Percentiles rank a stretch among this genome's conserved stretches.
Conservation (phyloP, 768 basidiomycete genomes). For the Auricularia sp. region DNA sequence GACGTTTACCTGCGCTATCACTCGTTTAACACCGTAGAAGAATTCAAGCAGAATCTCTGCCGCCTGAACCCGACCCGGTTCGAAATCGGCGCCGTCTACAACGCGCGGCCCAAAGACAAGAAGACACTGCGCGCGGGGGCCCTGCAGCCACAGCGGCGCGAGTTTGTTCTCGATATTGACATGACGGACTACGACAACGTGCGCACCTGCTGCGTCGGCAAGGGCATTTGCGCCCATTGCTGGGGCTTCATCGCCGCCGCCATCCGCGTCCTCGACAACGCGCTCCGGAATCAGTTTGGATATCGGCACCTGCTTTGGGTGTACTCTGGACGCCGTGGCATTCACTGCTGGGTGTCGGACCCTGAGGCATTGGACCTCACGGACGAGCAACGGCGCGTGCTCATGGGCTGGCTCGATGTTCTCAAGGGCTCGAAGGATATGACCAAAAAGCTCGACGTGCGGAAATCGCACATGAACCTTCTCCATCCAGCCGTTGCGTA, state of each 20-base stretch:
- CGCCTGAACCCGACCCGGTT: slow-evolving; percentile 84
- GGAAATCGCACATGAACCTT: slow-evolving; percentile 22
- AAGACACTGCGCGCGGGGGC: slow-evolving; percentile 64
- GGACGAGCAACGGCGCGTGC: slow-evolving; percentile 78
- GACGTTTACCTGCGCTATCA: slow-evolving; percentile 94
- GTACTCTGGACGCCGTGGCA: slow-evolving; percentile 96
- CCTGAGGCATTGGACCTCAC: slow-evolving; percentile 77
- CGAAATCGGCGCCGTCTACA: slow-evolving; percentile 94
- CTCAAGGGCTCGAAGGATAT: slow-evolving; percentile 73
- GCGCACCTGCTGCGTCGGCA: slow-evolving; percentile 88
- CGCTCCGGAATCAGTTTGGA: slow-evolving; percentile 82
- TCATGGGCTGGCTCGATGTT: slow-evolving; percentile 83
- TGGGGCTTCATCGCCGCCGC: slow-evolving; percentile 94
- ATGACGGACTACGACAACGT: slow-evolving; percentile 98
- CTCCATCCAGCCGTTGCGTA: slow-evolving; percentile 71
- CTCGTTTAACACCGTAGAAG: slow-evolving; percentile 75
- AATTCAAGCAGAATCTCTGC: slow-evolving; percentile 84
- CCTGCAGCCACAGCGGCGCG: slow-evolving; percentile 69
- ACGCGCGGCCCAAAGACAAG: slow-evolving; percentile 80
- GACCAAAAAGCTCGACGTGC: slow-evolving; percentile 72
- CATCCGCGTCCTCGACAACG: slow-evolving; percentile 71
- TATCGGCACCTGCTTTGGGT: slow-evolving; percentile 91
- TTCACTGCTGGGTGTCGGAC: slow-evolving; percentile 97
- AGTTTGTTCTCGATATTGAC: slow-evolving; percentile 98
- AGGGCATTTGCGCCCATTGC: slow-evolving; percentile 83